Conservation (phyloP, 148 eudicot species). For the Camellia japonica region DNA sequence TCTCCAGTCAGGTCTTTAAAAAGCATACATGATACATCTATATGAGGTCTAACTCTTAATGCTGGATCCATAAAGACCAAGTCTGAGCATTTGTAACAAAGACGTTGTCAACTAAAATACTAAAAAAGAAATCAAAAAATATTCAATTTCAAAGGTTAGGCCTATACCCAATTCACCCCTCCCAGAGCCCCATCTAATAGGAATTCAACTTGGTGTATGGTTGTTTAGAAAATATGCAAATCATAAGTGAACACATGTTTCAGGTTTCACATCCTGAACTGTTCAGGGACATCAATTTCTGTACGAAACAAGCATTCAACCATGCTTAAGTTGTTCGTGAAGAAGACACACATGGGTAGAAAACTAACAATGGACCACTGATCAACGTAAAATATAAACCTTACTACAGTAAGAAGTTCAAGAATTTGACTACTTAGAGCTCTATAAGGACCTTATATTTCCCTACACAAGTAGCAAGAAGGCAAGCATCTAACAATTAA, state of each 20-base stretch:
- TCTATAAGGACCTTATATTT: not conserved
- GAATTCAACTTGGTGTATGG: too few relatives aligned
- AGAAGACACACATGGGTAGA: not conserved
- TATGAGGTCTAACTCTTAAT: not conserved
- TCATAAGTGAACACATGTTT: not conserved
- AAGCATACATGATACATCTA: not conserved
- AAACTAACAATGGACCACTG: not conserved
- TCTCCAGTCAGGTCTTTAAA: not conserved
- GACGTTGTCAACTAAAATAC: not conserved
- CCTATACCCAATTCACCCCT: too few relatives aligned
- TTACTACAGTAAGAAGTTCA: not conserved
- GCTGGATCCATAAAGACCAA: conserved; percentile 2
- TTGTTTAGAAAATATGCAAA: not conserved
- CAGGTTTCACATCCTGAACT: not conserved
- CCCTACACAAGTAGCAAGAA: not conserved
- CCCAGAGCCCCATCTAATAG: too few relatives aligned
- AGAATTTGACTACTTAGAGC: not conserved
- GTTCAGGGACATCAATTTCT: not conserved
- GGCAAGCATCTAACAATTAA: not conserved
- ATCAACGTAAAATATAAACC: not conserved
- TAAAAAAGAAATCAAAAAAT: not conserved
- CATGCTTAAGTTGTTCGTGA: not conserved
- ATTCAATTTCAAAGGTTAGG: too few relatives aligned
- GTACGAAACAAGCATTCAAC: not conserved
- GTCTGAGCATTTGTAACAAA: not conserved